Conservation (phyloP, 2,329 filamentous ascomycete species). For the Neonectria faginata region DNA sequence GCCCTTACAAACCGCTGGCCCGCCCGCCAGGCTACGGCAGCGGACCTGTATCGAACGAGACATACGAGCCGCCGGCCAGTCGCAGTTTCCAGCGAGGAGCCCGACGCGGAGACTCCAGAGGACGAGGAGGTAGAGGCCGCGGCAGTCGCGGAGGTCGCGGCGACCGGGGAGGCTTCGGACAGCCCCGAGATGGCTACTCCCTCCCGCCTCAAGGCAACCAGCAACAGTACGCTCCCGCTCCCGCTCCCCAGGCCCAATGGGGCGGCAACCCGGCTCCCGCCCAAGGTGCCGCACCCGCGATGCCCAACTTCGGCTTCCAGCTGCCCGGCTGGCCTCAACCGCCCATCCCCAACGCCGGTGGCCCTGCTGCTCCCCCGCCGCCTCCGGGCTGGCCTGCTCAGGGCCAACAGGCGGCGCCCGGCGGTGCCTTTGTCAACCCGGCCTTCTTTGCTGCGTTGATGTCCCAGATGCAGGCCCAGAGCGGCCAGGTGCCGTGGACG, state of each 20-base stretch:
- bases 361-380: constrained; percentile 56
- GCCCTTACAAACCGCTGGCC: constrained; percentile 77
- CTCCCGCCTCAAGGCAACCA: constrained; percentile 52
- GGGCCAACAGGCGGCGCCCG: constrained; percentile 50
- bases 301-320: constrained; percentile 57
- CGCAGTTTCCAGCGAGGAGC: constrained; percentile 51
- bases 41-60: constrained; percentile 58
- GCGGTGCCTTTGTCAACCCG: constrained; percentile 66
- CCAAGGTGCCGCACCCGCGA: constrained; percentile 38
- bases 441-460: constrained; percentile 66
- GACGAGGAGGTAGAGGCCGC: constrained; percentile 58
- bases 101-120: constrained; percentile 58
- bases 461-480: constrained; percentile 56
- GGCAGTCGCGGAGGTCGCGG: constrained; percentile 56
- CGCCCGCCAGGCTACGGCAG: constrained; percentile 73
- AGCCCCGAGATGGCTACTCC: constrained; percentile 56
- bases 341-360: constrained; percentile 41
- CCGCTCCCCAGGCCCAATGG: constrained; percentile 32
- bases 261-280: constrained; percentile 31
- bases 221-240: constrained; percentile 50
- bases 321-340: constrained; percentile 58
- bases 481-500: constrained; percentile 47
- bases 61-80: constrained; percentile 50
- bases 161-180: constrained; percentile 51
- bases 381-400: constrained; percentile 52